Percentiles rank a stretch among this genome's conserved stretches.
Conservation (phyloP, 805 yeast genomes). For the Lipomyces oligophaga region DNA sequence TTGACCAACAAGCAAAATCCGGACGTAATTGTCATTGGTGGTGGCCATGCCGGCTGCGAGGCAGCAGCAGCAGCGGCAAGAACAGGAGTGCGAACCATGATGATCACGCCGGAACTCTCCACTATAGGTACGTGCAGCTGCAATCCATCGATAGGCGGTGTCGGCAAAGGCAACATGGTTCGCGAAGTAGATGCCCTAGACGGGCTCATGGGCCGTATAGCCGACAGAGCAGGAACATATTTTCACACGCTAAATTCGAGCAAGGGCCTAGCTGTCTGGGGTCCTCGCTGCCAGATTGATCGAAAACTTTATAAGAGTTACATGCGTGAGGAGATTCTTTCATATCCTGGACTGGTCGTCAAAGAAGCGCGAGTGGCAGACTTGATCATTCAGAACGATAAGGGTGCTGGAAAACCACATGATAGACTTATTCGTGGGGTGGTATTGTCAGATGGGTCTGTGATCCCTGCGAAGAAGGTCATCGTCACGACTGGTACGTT, state of each 20-base stretch:
- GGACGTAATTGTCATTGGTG: constrained; percentile 92
- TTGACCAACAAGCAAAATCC: not conserved
- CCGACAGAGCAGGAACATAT: constrained; percentile 90
- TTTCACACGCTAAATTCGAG: constrained; percentile 81
- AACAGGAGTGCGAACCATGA: constrained; percentile 62
- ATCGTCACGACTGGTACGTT: constrained; percentile 96
- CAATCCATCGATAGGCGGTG: constrained; percentile 97
- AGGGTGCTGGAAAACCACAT: too few relatives aligned
- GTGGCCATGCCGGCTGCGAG: constrained; percentile 98
- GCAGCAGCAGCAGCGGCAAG: constrained; percentile 94
- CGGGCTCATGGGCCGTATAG: constrained; percentile 82
- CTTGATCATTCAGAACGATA: constrained; percentile 53
- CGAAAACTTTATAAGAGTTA: constrained; percentile 68
- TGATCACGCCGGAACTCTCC: constrained; percentile 69
- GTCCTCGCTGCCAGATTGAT: constrained; percentile 96
- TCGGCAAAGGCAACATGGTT: constrained; percentile 90
- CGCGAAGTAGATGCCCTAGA: constrained; percentile 95
- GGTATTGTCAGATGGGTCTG: constrained; percentile 60
- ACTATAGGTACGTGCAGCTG: constrained; percentile 94
- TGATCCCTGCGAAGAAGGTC: constrained; percentile 60
- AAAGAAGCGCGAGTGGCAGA: constrained; percentile 80
- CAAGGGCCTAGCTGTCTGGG: constrained; percentile 96
- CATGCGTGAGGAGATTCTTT: constrained; percentile 66
- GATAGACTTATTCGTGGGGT: constrained; percentile 68
- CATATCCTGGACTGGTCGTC: constrained; percentile 52